phyloP scores from a whole-genome alignment of 352 stramenopile species.

The Phytophthora meadii region DNA sequence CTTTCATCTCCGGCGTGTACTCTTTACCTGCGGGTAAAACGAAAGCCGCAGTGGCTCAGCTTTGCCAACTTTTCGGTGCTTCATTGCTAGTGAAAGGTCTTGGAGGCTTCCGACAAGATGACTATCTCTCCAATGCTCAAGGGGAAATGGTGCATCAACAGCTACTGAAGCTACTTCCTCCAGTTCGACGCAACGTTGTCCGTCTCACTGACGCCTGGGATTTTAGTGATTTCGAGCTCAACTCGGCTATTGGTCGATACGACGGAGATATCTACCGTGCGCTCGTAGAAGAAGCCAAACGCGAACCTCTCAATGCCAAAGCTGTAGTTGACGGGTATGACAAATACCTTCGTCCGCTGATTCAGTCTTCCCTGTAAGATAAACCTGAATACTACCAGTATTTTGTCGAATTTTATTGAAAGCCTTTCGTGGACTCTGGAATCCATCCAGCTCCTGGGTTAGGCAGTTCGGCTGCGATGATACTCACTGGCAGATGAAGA shows the following conservation, averaged over 20 bases:
- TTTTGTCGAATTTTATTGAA: background rate
- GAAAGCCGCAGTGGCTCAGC: slow-evolving; percentile 37
- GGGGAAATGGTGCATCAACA: slow-evolving; percentile 46
- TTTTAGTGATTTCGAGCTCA: slow-evolving; percentile 71
- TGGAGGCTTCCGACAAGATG: slow-evolving; percentile 55
- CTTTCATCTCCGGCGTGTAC: slow-evolving; percentile 47
- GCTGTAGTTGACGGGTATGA: slow-evolving; percentile 52
- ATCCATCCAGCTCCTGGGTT: slow-evolving; percentile 33
- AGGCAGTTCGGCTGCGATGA: slow-evolving; percentile 50
- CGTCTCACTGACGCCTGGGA: slow-evolving; percentile 48
- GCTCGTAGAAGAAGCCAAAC: slow-evolving; percentile 43
- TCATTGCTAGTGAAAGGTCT: slow-evolving; percentile 49
- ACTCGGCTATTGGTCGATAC: slow-evolving; percentile 59
- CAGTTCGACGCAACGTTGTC: slow-evolving; percentile 50
- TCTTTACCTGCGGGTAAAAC: slow-evolving; percentile 40
- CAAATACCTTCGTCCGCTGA: slow-evolving; percentile 42
- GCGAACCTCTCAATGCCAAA: slow-evolving; percentile 54
- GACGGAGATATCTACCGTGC: slow-evolving; percentile 66
- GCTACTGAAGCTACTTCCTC: slow-evolving; percentile 39
- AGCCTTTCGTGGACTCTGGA: slow-evolving; percentile 20
- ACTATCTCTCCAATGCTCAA: slow-evolving; percentile 53
- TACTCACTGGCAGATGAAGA: slow-evolving; percentile 62
- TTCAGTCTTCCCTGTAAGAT: slow-evolving; percentile 32
- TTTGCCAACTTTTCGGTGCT: slow-evolving; percentile 50
- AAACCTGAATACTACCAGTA: no score